Conservation (phyloP, 805 yeast species). For the Spathaspora passalidarum region DNA sequence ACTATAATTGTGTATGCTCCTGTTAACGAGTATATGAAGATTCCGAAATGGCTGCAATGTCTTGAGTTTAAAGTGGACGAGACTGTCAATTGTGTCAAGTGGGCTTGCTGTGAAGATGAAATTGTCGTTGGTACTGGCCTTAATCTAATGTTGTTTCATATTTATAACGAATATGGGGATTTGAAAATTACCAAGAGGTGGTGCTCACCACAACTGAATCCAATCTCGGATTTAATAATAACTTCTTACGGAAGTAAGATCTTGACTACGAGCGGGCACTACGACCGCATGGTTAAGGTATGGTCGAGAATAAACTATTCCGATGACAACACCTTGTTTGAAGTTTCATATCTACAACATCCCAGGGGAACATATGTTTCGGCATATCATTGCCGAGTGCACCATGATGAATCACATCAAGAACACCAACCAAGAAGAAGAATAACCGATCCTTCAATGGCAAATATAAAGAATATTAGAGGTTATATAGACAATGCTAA, state of each 20-base stretch:
- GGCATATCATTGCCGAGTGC: constrained; percentile 54
- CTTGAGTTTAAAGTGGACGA: constrained; percentile 17
- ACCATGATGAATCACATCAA: constrained; percentile 7
- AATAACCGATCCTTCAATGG: constrained; percentile 24
- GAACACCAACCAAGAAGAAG: constrained; percentile 5
- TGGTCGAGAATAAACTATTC: constrained; percentile 78
- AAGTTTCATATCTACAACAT: constrained; percentile 66
- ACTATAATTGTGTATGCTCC: constrained; percentile 55
- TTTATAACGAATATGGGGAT: constrained; percentile 45
- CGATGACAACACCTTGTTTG: constrained; percentile 55
- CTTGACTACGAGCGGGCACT: constrained; percentile 54
- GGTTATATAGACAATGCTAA: constrained; percentile 28
- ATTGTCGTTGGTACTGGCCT: constrained; percentile 56
- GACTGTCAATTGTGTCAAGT: constrained; percentile 41
- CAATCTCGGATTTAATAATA: constrained; percentile 54
- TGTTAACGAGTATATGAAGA: constrained; percentile 43
- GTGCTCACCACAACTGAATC: constrained; percentile 55
- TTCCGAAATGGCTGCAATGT: constrained; percentile 45
- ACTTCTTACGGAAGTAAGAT: constrained; percentile 69
- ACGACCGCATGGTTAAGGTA: constrained; percentile 67
- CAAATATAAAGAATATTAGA: constrained; percentile 32
- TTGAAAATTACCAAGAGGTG: constrained; percentile 37
- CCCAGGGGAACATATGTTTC: constrained; percentile 48
- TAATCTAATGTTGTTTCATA: constrained; percentile 52
- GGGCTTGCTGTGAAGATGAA: constrained; percentile 57